Base-by-base conservation (phyloP, 768 basidiomycete species). In the Amanita exitialis region DNA sequence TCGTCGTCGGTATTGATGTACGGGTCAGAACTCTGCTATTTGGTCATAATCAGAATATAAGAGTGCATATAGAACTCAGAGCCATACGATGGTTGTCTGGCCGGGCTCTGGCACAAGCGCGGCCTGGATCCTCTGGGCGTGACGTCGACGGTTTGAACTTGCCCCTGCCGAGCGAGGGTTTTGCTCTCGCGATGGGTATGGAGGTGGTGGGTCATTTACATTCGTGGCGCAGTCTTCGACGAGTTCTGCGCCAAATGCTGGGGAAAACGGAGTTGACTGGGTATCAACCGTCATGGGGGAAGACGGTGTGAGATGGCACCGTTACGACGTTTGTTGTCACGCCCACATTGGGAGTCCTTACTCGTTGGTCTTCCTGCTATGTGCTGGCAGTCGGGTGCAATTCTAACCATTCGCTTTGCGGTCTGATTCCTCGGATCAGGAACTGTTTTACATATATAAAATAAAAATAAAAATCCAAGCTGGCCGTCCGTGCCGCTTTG, bases 181-280 rank as follows among this genome's bases (percentile, higher is more conserved):
- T 15, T 45, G 44, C 28, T 47, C 52, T 38, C 44, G 35, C 23
- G 52, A 46, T 34, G 52, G 52, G 16, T 53, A 53, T 10, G 52
- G 52, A 16, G 52, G 52, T 39, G 52, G 52, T 7, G 52, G 52
- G 34, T 53, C 52, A 20, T 32, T 20, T 21, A 15, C 4, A 34
- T 28, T 42, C n/a, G 27, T 12, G 28, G 23, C n/a, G 13, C 37
- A 49, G 18, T 18, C 18, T 32, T 49, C 37, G 6, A 49, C 34
- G 15, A 28, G 37, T 16, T 41, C 49, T 34, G 38, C 10, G 16
- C 23, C 49, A 5, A 10, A 32, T 27, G 9, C 38, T 39, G 36
- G 20, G n/a, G 48, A 15, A 18, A 49, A 20, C 3, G 36, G 21
- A 10, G 39, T 8, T 8, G 38, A 28, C 20, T 49, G 48, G 38